Evolutionary conservation across 345 rosid species (phyloP), one percentile per base, ranked within the genome.

Genomic region (Boechera retrofracta): DNA sequence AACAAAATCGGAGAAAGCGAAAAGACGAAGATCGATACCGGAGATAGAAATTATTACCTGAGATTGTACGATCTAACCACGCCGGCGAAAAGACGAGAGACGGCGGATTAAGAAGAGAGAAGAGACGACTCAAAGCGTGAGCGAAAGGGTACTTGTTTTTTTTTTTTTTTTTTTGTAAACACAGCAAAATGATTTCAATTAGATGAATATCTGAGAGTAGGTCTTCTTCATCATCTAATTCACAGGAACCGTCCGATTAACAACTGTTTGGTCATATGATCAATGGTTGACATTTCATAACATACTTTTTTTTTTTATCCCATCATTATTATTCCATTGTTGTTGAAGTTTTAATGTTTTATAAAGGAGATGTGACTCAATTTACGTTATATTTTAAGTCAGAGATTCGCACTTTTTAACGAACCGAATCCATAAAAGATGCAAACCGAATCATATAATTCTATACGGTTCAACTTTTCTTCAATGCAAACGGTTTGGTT

Each of bases 21-120:
- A 48, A 26, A 8, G 26, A 35, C 45, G 7, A 61, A 39, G 35
- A 64, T 64, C 74, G 57, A 4, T 32, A 47, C 0, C 38, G 41
- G 21, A 67, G 75, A 62, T 0, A 57, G 47, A 69, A 28, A 28
- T 24, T 59, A 45, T 47, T 51, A 76, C 71, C 66, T 65, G 51
- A 71, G 48, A 3, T 21, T 51, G 24, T 16, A 64, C n/a, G 77
- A 78, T 72, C 73, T 57, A 21, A 66, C 63, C 10, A 55, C 77
- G 63, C 63, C 73, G 77, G 77, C 47, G 81, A 52, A 57, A 65
- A 24, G 6, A 24, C 33, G 73, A 64, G 81, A 71, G 67, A 71
- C 66, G 73, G 73, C 72, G 81, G 68, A 65, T 57, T 56, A 65
- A 24, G 6, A 24, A 24, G 73, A 64, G 81, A 76, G 69, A 68